Evolutionary conservation across 1,139 yeast species (phyloP).

Genomic region (Yamadazyma spencermartinsiae): DNA sequence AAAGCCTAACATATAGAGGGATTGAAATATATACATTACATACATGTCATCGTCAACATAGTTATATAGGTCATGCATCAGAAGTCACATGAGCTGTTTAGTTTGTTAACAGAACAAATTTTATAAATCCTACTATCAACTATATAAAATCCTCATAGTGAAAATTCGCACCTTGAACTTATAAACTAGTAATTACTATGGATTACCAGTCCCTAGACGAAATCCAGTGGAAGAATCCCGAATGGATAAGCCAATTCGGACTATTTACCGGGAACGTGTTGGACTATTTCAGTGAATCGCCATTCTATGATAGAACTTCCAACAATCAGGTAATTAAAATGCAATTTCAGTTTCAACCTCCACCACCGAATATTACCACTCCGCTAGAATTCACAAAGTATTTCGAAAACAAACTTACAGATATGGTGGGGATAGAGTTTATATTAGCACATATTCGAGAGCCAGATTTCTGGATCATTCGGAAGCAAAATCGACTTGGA

Average conservation of each 20-base stretch:
- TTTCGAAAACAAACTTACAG: conserved; percentile 58
- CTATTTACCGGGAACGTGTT: conserved; percentile 85
- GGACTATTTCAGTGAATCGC: conserved; percentile 90
- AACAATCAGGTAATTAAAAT: conserved; percentile 92
- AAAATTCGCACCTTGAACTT: no score
- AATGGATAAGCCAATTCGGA: conserved; percentile 90
- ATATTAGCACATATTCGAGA: conserved; percentile 73
- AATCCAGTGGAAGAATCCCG: conserved; percentile 96
- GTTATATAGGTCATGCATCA: no score
- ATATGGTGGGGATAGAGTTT: conserved; percentile 86
- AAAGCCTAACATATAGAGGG: neutral
- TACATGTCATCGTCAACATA: no score
- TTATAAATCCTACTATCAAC: no score
- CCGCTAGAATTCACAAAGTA: conserved; percentile 33
- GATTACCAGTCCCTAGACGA: conserved; percentile 60
- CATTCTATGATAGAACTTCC: conserved; percentile 91
- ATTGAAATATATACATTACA: no score
- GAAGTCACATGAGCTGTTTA: no score
- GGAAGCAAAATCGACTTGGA: conserved; percentile 70
- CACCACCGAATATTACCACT: conserved; percentile 35
- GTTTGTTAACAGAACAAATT: no score
- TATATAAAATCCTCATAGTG: no score
- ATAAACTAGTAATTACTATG: conserved; percentile 5
- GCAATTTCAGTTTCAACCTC: conserved; percentile 88
- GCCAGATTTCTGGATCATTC: conserved; percentile 89